Evolutionary conservation across 176 grass and related monocot species (phyloP), one percentile per base, ranked within the genome.

Genomic region (Cenchrus americanus): DNA sequence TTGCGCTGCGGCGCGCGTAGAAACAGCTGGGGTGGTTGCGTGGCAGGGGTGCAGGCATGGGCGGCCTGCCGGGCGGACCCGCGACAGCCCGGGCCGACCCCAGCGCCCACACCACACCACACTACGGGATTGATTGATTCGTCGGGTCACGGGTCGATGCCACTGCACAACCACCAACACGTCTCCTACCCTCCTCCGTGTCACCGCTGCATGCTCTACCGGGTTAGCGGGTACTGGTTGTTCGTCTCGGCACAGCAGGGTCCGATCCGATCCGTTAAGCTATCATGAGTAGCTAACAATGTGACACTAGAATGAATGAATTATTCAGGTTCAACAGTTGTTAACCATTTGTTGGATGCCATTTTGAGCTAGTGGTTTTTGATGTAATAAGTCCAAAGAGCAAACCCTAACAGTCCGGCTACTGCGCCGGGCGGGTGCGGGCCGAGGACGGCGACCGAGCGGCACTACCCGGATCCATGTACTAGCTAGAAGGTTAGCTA

Each of bases 1-100:
- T 34, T 34, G 32, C 32, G 32, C 6, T 34, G 42, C 41, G 43
- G n/a, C n/a, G n/a, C 68, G 21, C 30, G 61, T 43, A 41, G 40
- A 49, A 68, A 46, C 59, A 76, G 77, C 71, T 75, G 69, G 85
- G 76, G 84, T 80, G 78, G 88, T 88, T 80, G 88, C 62, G 26
- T 43, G 53, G 64, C 34, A 72, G 80, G 80, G 92, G 86, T 78
- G 89, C 86, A 91, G 52, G 76, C 83, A 78, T 40, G 80, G 83
- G 70, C 51, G 49, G 15, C 26, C 65, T 85, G 92, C 85, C 76
- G 84, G 83, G 61, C 64, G 79, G 78, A 54, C 79, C 43, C 70
- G 80, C 3, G 78, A 79, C 88, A 91, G 37, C 53, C 14, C 83
- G 88, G 83, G 61, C 89, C 86, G 52, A 80, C 82, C 79, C 79